Base-by-base conservation (phyloP, 2,329 filamentous ascomycete species). In the Sclerotinia trifoliorum region DNA sequence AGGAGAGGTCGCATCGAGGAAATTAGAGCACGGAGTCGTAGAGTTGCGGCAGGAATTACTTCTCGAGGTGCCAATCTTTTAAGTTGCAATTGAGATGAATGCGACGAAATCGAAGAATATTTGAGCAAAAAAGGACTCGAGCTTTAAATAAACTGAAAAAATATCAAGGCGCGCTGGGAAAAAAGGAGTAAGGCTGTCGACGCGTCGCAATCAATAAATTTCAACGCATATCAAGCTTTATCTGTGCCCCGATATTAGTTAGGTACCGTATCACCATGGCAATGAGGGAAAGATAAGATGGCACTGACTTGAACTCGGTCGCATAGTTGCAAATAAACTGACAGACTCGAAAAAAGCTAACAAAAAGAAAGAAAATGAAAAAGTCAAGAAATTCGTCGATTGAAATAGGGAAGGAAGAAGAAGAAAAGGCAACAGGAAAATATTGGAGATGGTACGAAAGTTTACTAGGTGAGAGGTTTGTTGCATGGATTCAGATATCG, bases 1-100 rank as follows among this genome's bases (percentile, higher is more conserved):
- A n/a, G 13, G 39, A 67, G 35, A 26, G 69, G 67, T 74, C 73
- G 74, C 74, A 75, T 76, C 69, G 69, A 72, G 70, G 63, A 32
- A 42, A 44, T 52, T 39, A 13, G 26, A 65, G 48, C 17, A 35
- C 26, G 35, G 56, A 48, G 26, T 17, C 6, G 26, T 39, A 39
- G 52, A 26, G 57, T 62, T 24, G 46, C 46, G 29, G 49, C 15
- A 35, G 39, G 56, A 56, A 63, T 54, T 52, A 26, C 39, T 46
- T 46, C 39, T 39, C 46, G 29, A 62, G 29, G 39, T 48, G 26
- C 65, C 65, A 63, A 26, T 39, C 26, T 63, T 63, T 46, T 24
- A 19, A 35, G 39, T 60, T 49, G 35, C 26, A 29, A 55, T 62
- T 29, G 35, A 13, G 39, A 62, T 42, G 10, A 48, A 54, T 21